Percentiles rank a stretch among this genome's conserved stretches.
Evolutionary conservation across 106 monocot species (phyloP).

Genomic region (Xerophyta viscosa): DNA sequence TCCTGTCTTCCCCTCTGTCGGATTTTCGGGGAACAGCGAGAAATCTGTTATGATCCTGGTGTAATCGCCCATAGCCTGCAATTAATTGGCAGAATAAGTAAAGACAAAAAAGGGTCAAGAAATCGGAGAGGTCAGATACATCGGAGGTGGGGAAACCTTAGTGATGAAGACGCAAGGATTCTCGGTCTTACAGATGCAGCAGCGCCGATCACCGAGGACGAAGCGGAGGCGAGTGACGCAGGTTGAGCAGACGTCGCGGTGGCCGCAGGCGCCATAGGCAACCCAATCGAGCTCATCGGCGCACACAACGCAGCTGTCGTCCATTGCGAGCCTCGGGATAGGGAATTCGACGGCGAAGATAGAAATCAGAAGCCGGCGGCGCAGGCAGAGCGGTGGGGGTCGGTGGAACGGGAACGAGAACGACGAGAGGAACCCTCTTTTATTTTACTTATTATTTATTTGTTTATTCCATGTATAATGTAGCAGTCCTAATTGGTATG

Average conservation of each 20-base stretch:
- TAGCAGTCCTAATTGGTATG: no score
- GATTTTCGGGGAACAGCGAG: constrained; percentile 42
- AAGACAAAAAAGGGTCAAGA: neutral
- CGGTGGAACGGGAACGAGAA: no score
- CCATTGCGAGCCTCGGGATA: no score
- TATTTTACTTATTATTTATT: no score
- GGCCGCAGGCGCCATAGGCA: constrained; percentile 82
- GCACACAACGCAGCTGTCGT: constrained; percentile 91
- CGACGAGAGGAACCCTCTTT: no score
- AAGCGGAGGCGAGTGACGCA: constrained; percentile 84
- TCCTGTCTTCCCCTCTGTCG: constrained; percentile 50
- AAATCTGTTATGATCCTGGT: constrained; percentile 72
- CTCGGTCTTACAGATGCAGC: constrained; percentile 95
- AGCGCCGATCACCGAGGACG: constrained; percentile 63
- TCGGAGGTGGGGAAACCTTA: constrained; percentile 35
- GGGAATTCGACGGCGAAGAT: no score
- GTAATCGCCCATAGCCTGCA: constrained; percentile 85
- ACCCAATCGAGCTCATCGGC: constrained; percentile 89
- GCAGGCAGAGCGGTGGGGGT: no score
- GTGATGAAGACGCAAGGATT: constrained; percentile 68
- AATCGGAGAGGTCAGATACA: neutral
- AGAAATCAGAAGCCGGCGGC: no score
- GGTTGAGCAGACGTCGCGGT: constrained; percentile 89
- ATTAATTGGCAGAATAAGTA: neutral
- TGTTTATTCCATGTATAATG: no score